Percentiles rank a stretch among this genome's conserved stretches.
These are phyloP conservation scores for Rhizopogon parksii DNA, from an alignment of 1,284 basidiomycete species.

Conservation along the genomic window DNA sequence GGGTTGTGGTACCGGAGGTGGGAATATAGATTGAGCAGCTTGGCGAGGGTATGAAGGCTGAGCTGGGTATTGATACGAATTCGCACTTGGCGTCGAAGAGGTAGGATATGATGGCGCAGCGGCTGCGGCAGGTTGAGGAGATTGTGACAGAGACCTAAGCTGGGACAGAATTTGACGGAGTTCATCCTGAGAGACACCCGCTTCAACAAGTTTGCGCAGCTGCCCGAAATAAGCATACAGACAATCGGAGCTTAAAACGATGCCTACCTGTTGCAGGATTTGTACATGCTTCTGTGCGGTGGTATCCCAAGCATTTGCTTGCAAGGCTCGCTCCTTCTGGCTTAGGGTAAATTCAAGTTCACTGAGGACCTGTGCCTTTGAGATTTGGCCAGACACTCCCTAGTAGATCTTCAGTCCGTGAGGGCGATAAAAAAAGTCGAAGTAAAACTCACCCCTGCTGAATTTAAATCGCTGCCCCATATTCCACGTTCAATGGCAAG, in stretches of 20 bases:
- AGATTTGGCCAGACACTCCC: conserved; percentile 40
- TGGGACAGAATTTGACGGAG: conserved; percentile 75
- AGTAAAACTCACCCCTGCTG: conserved; percentile 30
- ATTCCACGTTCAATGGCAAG: conserved; percentile 70
- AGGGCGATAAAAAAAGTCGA: neutral
- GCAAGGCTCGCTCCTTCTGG: conserved; percentile 65
- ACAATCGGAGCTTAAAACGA: conserved; percentile 3
- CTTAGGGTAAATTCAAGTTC: conserved; percentile 73
- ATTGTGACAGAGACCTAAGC: conserved; percentile 58
- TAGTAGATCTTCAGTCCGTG: conserved; percentile 12
- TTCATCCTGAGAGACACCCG: conserved; percentile 75
- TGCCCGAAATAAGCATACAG: conserved; percentile 26
- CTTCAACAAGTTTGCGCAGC: conserved; percentile 72
- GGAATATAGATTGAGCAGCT: conserved; percentile 15
- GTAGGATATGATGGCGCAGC: conserved; percentile 22
- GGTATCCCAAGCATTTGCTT: conserved; percentile 61
- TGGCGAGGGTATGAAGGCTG: conserved; percentile 28
- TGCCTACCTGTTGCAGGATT: conserved; percentile 66
- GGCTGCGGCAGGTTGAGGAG: conserved; percentile 29
- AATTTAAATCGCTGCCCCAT: conserved; percentile 54
- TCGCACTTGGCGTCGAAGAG: conserved; percentile 10
- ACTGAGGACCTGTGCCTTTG: conserved; percentile 69
- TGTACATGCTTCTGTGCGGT: conserved; percentile 58
- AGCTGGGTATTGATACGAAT: conserved; percentile 8
- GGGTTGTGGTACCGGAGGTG: conserved; percentile 11